Evolutionary conservation across 2,329 filamentous ascomycete species (phyloP).

Genomic region (Fonsecaea nubica): DNA sequence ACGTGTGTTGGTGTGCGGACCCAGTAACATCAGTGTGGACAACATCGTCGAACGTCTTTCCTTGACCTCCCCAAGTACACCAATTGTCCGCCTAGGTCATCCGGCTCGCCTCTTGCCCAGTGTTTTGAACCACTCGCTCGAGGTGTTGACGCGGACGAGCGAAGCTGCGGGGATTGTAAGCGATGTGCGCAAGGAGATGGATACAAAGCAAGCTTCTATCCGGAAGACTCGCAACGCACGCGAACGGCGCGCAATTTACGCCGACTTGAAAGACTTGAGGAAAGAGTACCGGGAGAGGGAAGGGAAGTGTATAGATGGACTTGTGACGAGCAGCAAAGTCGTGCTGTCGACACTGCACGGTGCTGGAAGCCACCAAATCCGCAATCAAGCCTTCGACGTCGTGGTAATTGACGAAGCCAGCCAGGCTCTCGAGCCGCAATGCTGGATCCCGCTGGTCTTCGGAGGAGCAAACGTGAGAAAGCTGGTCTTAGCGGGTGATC

Average conservation of each 20-base stretch:
- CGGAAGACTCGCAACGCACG: constrained; percentile 82
- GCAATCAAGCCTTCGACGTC: constrained; percentile 89
- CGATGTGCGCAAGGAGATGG: constrained; percentile 91
- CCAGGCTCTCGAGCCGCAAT: constrained; percentile 94
- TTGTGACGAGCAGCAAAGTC: constrained; percentile 80
- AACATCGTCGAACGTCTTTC: constrained; percentile 95
- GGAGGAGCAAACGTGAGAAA: constrained; percentile 64
- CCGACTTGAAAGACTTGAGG: constrained; percentile 80
- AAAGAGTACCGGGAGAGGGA: constrained; percentile 90
- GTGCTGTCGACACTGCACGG: constrained; percentile 93
- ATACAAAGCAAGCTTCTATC: constrained; percentile 85
- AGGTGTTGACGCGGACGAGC: constrained; percentile 87
- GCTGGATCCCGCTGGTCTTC: constrained; percentile 86
- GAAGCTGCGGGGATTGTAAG: constrained; percentile 88
- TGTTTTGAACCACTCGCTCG: constrained; percentile 86
- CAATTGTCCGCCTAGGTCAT: constrained; percentile 88
- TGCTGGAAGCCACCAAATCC: constrained; percentile 64
- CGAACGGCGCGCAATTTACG: constrained; percentile 82
- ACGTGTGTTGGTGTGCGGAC: constrained; percentile 89
- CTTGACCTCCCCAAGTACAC: constrained; percentile 66
- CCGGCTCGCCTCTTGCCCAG: constrained; percentile 88
- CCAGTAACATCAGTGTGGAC: constrained; percentile 96
- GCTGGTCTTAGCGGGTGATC: constrained; percentile 89
- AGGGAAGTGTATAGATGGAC: constrained; percentile 75
- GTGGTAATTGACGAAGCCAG: constrained; percentile 96